Evolutionary conservation across 2,329 filamentous ascomycete species (phyloP).

Genomic region (Talaromyces islandicus): DNA sequence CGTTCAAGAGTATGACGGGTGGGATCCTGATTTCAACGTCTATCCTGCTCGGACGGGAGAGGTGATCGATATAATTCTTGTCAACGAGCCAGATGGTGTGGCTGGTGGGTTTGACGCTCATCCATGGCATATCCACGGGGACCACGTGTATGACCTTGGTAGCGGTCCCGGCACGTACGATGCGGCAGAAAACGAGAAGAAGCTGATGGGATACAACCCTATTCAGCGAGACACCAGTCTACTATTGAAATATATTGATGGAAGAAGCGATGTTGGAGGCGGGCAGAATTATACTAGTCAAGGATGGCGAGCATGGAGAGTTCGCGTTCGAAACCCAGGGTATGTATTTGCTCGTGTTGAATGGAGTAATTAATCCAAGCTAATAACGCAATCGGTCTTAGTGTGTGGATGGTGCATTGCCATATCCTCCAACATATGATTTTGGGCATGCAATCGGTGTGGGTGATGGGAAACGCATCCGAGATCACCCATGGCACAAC

Average conservation of each 20-base stretch:
- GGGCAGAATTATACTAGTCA: conserved; percentile 29
- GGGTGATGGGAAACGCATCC: conserved; percentile 40
- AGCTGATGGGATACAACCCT: conserved; percentile 33
- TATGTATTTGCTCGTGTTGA: background rate
- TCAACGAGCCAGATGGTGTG: conserved; percentile 26
- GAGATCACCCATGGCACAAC: conserved; percentile 28
- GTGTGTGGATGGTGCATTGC: conserved; percentile 47
- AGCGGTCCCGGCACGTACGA: conserved; percentile 43
- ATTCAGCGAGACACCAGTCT: conserved; percentile 46
- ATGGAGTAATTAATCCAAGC: background rate
- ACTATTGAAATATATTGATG: conserved; percentile 49
- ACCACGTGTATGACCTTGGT: conserved; percentile 42
- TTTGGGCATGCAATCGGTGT: conserved; percentile 44
- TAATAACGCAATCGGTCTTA: background rate
- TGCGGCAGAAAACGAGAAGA: conserved; percentile 35
- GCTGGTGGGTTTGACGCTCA: conserved; percentile 32
- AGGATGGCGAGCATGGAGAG: conserved; percentile 57
- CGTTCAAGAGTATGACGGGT: conserved; percentile 31
- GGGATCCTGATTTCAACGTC: conserved; percentile 34
- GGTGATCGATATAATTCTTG: conserved; percentile 40
- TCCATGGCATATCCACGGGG: conserved; percentile 44
- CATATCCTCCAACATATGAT: conserved; percentile 46
- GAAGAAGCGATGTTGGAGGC: conserved; percentile 35
- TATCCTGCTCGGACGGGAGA: conserved; percentile 42
- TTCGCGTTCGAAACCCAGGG: conserved; percentile 48